A percentile compares a stretch with the other conserved stretches of the same genome.
These are phyloP conservation scores for Alternaria burnsii DNA, from an alignment of 2,329 filamentous ascomycete species.

Conservation along the genomic window DNA sequence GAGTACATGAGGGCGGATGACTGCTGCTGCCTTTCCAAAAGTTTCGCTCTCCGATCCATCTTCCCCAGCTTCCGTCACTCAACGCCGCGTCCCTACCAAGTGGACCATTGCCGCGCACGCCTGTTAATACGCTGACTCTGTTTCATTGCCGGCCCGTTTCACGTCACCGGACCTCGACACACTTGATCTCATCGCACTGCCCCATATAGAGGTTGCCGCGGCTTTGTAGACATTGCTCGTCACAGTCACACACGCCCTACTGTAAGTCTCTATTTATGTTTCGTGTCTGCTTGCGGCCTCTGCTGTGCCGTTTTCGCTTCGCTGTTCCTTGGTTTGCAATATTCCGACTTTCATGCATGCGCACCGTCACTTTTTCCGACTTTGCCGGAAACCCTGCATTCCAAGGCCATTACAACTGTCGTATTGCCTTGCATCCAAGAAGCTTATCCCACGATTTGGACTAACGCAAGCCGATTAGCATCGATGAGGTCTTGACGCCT, in stretches of 20 bases:
- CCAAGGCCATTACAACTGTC: background rate
- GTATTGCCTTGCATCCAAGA: background rate
- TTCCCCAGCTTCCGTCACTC: slow-evolving; percentile 6
- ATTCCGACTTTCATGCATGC: slow-evolving; percentile 9
- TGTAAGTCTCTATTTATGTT: slow-evolving; percentile 21
- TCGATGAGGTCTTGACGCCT: slow-evolving; percentile 16
- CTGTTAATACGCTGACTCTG: slow-evolving; percentile 20
- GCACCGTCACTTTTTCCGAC: slow-evolving; percentile 1
- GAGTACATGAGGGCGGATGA: slow-evolving; percentile 33
- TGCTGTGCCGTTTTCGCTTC: background rate
- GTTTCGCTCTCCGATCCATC: slow-evolving; percentile 20
- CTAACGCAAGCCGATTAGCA: slow-evolving; percentile 25
- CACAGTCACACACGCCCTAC: slow-evolving; percentile 18
- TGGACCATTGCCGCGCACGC: slow-evolving; percentile 18
- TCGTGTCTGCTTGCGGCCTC: slow-evolving; percentile 5
- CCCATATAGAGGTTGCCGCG: slow-evolving; percentile 11
- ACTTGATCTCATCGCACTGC: slow-evolving; percentile 7
- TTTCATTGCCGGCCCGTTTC: slow-evolving; percentile 35
- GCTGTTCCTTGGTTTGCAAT: background rate
- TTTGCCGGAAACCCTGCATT: slow-evolving; percentile 13
- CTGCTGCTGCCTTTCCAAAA: slow-evolving; percentile 29
- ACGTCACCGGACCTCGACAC: slow-evolving; percentile 21
- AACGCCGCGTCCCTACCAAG: background rate
- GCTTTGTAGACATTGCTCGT: slow-evolving; percentile 9
- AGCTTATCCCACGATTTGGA: background rate